phyloP scores from a whole-genome alignment of 495 filamentous ascomycete species.

The Hypoxylon subgilvum region DNA sequence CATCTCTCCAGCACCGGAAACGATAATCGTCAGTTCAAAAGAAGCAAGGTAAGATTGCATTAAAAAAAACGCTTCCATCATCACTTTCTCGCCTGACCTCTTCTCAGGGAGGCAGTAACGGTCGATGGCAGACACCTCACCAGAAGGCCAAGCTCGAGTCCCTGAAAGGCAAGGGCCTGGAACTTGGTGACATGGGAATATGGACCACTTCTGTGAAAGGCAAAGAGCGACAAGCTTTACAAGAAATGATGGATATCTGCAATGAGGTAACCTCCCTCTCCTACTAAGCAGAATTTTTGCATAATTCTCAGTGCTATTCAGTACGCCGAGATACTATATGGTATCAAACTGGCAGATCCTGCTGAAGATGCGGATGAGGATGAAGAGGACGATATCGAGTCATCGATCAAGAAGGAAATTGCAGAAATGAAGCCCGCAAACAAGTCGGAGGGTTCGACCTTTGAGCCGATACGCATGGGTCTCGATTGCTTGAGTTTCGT shows the following conservation, averaged over 20 bases:
- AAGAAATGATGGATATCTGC: slow-evolving; percentile 75
- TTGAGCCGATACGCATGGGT: slow-evolving; percentile 71
- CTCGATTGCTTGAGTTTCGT: slow-evolving; percentile 79
- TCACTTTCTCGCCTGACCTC: slow-evolving; percentile 1
- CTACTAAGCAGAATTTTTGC: not conserved
- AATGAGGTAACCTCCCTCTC: slow-evolving; percentile 64
- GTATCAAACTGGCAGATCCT: slow-evolving; percentile 46
- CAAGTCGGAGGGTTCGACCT: slow-evolving; percentile 54
- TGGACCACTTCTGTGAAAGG: slow-evolving; percentile 87
- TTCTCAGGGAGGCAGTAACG: slow-evolving; percentile 53
- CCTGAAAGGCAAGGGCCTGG: slow-evolving; percentile 53
- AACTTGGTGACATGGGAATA: slow-evolving; percentile 81
- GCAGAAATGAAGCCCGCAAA: slow-evolving; percentile 63
- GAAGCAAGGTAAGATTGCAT: slow-evolving; percentile 39
- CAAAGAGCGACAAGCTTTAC: slow-evolving; percentile 76
- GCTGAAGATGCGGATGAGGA: slow-evolving; percentile 47
- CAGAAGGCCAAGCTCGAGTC: slow-evolving; percentile 52
- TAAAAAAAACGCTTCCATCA: not conserved
- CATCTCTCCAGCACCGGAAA: slow-evolving; percentile 16
- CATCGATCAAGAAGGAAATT: slow-evolving; percentile 79
- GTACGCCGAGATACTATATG: slow-evolving; percentile 67
- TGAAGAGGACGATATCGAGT: slow-evolving; percentile 74
- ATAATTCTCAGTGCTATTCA: slow-evolving; percentile 34
- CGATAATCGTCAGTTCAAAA: slow-evolving; percentile 32
- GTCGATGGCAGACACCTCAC: slow-evolving; percentile 63